Base-by-base conservation (phyloP, 768 basidiomycete species). In the Hygrocybe coccinea region DNA sequence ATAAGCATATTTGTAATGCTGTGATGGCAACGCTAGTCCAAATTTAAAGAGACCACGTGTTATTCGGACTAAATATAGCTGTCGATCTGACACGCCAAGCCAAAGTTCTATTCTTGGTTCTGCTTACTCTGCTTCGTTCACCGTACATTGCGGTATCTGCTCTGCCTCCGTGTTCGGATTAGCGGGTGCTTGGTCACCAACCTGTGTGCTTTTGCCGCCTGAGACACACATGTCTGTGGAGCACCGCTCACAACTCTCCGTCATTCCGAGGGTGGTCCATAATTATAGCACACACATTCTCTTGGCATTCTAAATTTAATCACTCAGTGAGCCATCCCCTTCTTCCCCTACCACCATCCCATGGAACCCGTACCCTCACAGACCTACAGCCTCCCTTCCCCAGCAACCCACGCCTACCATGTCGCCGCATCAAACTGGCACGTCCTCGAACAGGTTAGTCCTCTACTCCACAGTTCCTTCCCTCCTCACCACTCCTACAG, bases 401-500 rank as follows among this genome's bases (percentile, higher is more conserved):
- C 65, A 59, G 61, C 57, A 60, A 64, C 61, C 60, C 63, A 65
- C 64, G 54, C 57, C 64, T 54, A 65, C 65, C 73, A 69, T 64
- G 64, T 71, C 51, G 51, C 65, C 37, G 60, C 67, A 46, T 68
- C 69, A 24, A 74, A 77, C 29, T 70, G 72, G 57, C 58, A 69
- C 33, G 60, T 74, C 46, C 67, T 79, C 47, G 74, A 77, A 37
- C 78, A 79, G 71, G 78, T 77, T 34, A 38, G 66, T 63, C 15
- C 37, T 49, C 45, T 15, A 8, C 15, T 29, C 41, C 52, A 55
- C 60, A 60, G 61, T 60, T 60, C 60, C 58, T 63, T 57, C 46
- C 54, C 56, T 56, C 7, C 52, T 50, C 8, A 56, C 56, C 17
- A 58, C 57, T 52, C 47, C 63, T 54, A 8, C 64, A 91, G 87